Evolutionary conservation across 805 yeast species (phyloP).

Genomic region (Pichia deserticola): DNA sequence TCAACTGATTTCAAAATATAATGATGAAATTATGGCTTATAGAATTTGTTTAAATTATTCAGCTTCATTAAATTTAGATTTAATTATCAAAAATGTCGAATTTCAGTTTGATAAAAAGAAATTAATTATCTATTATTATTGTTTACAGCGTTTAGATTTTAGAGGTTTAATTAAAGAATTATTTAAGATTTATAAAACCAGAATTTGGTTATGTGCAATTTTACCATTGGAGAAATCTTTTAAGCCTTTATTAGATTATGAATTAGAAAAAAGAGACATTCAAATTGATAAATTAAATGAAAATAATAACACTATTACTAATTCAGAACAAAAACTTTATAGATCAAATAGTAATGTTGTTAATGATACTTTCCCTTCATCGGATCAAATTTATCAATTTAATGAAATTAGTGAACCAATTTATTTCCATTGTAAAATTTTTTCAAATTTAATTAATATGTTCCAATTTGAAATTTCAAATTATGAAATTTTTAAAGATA

Average conservation of each 20-base stretch:
- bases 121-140: constrained; percentile 60
- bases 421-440: constrained; percentile 46
- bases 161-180: constrained; percentile 65
- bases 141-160: constrained; percentile 64
- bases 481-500: constrained; percentile 22
- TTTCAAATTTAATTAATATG: constrained; percentile 38
- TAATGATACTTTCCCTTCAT: constrained; percentile 25
- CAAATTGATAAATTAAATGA: background rate
- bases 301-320: background rate
- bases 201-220: constrained; percentile 81
- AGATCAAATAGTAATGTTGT: constrained; percentile 30
- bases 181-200: constrained; percentile 67
- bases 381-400: constrained; percentile 36
- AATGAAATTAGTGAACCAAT: constrained; percentile 31
- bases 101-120: constrained; percentile 78
- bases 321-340: constrained; percentile 11
- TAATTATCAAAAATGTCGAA: constrained; percentile 67
- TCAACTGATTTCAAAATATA: constrained; percentile 53
- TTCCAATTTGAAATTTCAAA: constrained; percentile 33
- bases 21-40: constrained; percentile 67
- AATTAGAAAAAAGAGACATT: constrained; percentile 18
- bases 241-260: constrained; percentile 25
- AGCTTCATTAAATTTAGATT: constrained; percentile 32
- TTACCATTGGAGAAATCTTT: constrained; percentile 31
- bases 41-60: constrained; percentile 50